Conservation (phyloP, 345 rosid genomes). For the Arabidopsis thaliana region TAIR10.1 NC_003076.8:20143001-20143500, state of each 20-base stretch:
- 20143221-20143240: constrained; percentile 83
- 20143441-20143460: not conserved
- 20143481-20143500: not conserved
- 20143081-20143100: constrained; percentile 75
- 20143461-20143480: not conserved
- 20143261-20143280: constrained; percentile 62
- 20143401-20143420: not conserved
- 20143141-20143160: constrained; percentile 92
- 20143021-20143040: constrained; percentile 61
- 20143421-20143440: not conserved
- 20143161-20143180: constrained; percentile 87
- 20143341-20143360: not conserved
- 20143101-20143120: constrained; percentile 88
- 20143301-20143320: constrained; percentile 68
- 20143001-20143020: constrained; percentile 52
- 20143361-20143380: not conserved
- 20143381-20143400: not conserved
- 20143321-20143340: constrained; percentile 66
- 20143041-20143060: constrained; percentile 66
- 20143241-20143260: constrained; percentile 69
- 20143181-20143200: constrained; percentile 86
- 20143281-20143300: constrained; percentile 69
- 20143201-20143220: constrained; percentile 88
- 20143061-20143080: constrained; percentile 61
- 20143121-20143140: constrained; percentile 77